Base-by-base conservation (phyloP, 1,284 basidiomycete genomes). In the Vanrija pseudolonga region DNA sequence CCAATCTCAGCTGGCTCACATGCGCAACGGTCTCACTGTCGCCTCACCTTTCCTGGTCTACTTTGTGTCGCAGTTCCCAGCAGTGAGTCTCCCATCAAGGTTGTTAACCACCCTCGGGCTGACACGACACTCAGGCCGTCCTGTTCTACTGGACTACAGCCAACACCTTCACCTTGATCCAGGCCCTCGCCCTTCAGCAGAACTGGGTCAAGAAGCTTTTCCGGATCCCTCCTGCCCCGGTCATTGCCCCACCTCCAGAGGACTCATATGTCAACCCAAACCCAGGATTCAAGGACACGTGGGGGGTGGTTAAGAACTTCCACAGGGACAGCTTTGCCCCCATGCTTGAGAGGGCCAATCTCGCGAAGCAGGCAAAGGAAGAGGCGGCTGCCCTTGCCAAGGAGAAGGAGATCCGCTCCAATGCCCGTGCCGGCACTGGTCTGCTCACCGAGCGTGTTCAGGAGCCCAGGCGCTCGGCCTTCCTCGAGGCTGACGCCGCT, bases 1-100 rank as follows among this genome's bases (percentile, higher is more conserved):
- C 39, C 54, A 50, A 6, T 47, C 59, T 44, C 59, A 59, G n/a
- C 82, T 84, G 69, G 83, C 81, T 20, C 87, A 90, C 72, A 73
- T 87, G 51, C 84, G 88, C 80, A 90, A 92, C 67, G 73, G 79
- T 47, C 81, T 95, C 67, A 82, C 87, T 3, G 67, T 85, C 11
- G 65, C 86, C 19, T 83, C 85, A 12, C 63, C 88, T 37, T 62
- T 80, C 20, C 79, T 83, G 26, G 73, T 89, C 28, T 83, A 78
- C 59, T 78, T 91, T 66, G 84, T 91, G 77, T 71, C 76, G 18
- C 70, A 73, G 50, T 81, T 89, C 59, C 72, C 76, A 18, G 69
- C 75, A 9, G 75, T 74, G 47, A 60, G 71, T 68, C 11, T 15
- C 24, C 4, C n/a, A n/a, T n/a, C 2, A 18, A 18, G 24, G 50